A percentile compares a stretch with the other conserved stretches of the same genome.
Evolutionary conservation across 1,139 yeast genomes (phyloP).

Genomic region (Pneumocystis jirovecii): DNA sequence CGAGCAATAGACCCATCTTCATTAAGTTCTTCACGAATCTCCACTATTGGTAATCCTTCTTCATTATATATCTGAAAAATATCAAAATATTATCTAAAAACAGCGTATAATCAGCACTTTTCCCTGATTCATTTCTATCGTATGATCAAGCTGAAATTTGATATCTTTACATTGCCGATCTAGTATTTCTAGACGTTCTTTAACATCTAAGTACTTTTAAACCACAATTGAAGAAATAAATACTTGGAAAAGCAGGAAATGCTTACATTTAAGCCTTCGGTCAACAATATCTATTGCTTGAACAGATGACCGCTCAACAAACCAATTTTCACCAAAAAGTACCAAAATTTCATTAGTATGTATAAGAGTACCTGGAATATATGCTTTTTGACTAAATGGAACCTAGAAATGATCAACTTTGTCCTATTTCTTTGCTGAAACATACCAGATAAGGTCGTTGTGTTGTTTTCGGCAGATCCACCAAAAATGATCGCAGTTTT

Average conservation of each 20-base stretch:
- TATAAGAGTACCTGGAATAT: not conserved
- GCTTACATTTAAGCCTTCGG: not conserved
- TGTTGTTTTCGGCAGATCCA: not conserved
- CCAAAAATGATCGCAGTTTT: not conserved
- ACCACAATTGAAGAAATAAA: not conserved
- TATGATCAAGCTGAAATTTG: not conserved
- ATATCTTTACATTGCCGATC: not conserved
- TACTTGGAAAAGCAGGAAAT: not conserved
- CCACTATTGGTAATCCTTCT: not conserved
- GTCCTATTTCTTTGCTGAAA: not conserved
- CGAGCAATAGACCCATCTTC: slow-evolving; percentile 1
- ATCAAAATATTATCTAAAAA: not conserved
- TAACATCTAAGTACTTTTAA: not conserved
- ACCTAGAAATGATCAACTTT: not conserved
- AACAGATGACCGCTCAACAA: not conserved
- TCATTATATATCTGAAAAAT: not conserved
- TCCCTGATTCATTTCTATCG: not conserved
- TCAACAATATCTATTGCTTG: not conserved
- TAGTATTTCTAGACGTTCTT: not conserved
- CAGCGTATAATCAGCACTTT: not conserved
- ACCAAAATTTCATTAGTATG: slow-evolving; percentile 1
- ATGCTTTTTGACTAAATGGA: not conserved
- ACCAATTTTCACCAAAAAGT: slow-evolving; percentile 1
- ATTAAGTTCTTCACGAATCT: not conserved
- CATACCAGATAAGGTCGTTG: not conserved